These are phyloP conservation scores for Termitomyces heimii DNA, from an alignment of 768 basidiomycete genomes.

Conservation along the genomic window DNA sequence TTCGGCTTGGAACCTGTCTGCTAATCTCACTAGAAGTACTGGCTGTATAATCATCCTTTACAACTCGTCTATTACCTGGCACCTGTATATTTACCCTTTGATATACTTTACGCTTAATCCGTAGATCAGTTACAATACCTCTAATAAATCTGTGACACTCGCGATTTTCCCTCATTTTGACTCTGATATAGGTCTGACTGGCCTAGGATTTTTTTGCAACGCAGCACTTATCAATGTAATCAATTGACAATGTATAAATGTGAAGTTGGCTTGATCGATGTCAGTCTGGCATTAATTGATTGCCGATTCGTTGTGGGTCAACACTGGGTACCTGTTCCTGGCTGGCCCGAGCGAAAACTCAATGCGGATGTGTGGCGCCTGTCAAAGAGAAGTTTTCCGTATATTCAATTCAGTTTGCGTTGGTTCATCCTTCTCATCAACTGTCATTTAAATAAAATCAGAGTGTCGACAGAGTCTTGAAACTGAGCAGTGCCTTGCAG, in stretches of 20 bases:
- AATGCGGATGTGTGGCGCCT: neutral
- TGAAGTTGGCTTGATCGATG: neutral
- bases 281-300: neutral
- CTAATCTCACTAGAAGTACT: neutral
- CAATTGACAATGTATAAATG: neutral
- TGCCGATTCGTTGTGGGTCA: neutral
- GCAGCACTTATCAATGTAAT: neutral
- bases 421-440: neutral
- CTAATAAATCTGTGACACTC: neutral
- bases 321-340: neutral
- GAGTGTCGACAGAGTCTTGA: neutral
- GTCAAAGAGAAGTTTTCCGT: neutral
- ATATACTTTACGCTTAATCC: neutral
- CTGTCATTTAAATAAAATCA: neutral
- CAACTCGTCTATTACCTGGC: neutral
- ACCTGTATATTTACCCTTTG: neutral
- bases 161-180: neutral
- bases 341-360: neutral
- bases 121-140: neutral
- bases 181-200: neutral
- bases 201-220: neutral
- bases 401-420: neutral
- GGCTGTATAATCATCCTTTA: constrained; percentile 6
- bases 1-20: neutral
- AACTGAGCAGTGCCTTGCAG: neutral